A percentile compares a stretch with the other conserved stretches of the same genome.
Evolutionary conservation across 1,284 basidiomycete species (phyloP).

Genomic region (Cronartium quercuum): DNA sequence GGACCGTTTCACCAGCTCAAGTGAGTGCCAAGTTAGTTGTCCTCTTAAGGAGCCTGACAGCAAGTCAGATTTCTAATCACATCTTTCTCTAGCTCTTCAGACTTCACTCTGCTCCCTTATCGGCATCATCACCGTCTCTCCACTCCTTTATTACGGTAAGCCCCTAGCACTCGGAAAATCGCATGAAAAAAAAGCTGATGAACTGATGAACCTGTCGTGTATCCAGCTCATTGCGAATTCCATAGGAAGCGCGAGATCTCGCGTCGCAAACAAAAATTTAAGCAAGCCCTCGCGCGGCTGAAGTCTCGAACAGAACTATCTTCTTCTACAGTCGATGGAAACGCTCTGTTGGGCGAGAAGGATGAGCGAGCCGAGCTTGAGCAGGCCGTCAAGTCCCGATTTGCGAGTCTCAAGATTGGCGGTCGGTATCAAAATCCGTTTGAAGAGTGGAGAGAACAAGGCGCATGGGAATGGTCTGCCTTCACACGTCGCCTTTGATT

Average conservation of each 20-base stretch:
- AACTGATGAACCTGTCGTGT: background rate
- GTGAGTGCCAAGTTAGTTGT: too few species aligned
- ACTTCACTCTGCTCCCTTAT: background rate
- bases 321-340: background rate
- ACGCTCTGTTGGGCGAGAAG: background rate
- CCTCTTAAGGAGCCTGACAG: too few species aligned
- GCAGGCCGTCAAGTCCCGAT: background rate
- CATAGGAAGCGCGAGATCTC: background rate
- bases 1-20: too few species aligned
- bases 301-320: background rate
- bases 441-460: slow-evolving; percentile 55
- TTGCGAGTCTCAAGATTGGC: background rate
- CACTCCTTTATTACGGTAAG: slow-evolving; percentile 3
- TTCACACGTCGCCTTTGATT: background rate
- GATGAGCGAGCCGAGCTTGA: background rate
- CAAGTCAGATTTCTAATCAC: too few species aligned
- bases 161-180: too few species aligned
- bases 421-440: slow-evolving; percentile 50
- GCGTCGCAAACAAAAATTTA: background rate
- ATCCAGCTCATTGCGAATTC: background rate
- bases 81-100: background rate
- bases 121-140: background rate
- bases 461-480: slow-evolving; percentile 47
- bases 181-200: too few species aligned
- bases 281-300: background rate